phyloP scores from a whole-genome alignment of 192 early-diverging fungal species.

The Irineochytrium annulatum region DNA sequence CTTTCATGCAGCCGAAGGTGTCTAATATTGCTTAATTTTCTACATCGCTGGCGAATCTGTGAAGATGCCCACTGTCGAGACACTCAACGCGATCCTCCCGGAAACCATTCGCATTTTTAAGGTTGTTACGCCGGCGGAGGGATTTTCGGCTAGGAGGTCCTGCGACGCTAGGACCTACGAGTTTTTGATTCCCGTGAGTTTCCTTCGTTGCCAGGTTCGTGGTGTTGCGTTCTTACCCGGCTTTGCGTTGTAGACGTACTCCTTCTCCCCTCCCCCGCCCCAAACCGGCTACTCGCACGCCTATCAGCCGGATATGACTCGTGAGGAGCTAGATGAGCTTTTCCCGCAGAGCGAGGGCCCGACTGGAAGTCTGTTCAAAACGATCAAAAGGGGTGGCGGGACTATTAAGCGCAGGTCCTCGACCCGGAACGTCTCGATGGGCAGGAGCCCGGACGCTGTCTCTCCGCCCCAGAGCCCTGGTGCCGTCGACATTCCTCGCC shows the following conservation, averaged over 20 bases:
- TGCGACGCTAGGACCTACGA: conserved; percentile 49
- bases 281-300: conserved; percentile 34
- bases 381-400: conserved; percentile 32
- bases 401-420: conserved; percentile 19
- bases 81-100: conserved; percentile 21
- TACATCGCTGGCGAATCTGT: conserved; percentile 8
- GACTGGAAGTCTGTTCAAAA: conserved; percentile 33
- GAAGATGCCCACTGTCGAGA: conserved; percentile 14
- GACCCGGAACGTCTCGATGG: conserved; percentile 1
- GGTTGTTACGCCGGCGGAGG: conserved; percentile 9
- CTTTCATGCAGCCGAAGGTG: background rate
- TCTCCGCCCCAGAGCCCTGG: background rate
- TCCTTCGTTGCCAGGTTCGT: background rate
- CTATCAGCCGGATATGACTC: conserved; percentile 4
- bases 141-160: conserved; percentile 44
- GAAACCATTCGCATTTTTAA: conserved; percentile 19
- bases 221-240: background rate
- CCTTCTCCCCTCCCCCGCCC: conserved; percentile 40
- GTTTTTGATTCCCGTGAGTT: conserved; percentile 44
- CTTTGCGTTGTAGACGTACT: conserved; percentile 35
- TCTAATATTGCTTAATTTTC: background rate
- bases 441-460: conserved; percentile 5
- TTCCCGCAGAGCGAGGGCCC: conserved; percentile 18
- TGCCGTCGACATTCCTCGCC: conserved; percentile 1
- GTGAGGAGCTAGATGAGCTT: background rate